Evolutionary conservation across 2,329 filamentous ascomycete genomes (phyloP), one percentile per base, ranked within the genome.

Genomic region (Aspergillus neotritici): DNA sequence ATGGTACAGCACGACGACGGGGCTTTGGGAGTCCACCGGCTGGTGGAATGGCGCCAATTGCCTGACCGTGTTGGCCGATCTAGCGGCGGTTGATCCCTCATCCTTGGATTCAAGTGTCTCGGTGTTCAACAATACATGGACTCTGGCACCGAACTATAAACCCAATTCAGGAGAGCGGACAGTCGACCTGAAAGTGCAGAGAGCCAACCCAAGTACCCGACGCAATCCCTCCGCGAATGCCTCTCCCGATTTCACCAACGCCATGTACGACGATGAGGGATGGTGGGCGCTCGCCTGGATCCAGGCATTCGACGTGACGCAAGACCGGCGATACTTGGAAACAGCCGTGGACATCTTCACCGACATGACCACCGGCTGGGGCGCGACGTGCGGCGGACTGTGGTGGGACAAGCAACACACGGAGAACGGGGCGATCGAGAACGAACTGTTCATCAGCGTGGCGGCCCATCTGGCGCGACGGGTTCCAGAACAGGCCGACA

Each of bases 11-110:
- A 31, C 31, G 14, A 31, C 17, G 4, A 41, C 39, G 2, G 39
- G 39, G 7, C 25, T 41, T 4, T 41, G 39, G 39, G 39, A 31
- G 13, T 30, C 39, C 4, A 41, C 39, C 4, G 32, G 32, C 15
- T 41, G 39, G 39, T 41, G 39, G 39, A 41, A 41, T n/a, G 35
- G 39, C 14, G 39, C 39, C 14, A 41, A 35, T 28, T 41, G 39
- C 17, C 13, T 41, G 10, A 41, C 39, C 4, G 32, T 41, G 25
- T 10, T 41, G 32, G 39, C 17, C 13, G 39, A 41, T 16, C 31
- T 41, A 5, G 35, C 32, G 4, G 39, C 39, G 6, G 13, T 35
- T 17, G 25, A 41, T 3, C 7, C 39, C 10, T 34, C 31, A 2
- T n/a, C 13, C 11, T 13, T 34, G 13, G 13, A 17, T 28, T 10